Conservation (phyloP, 257 asterid species). For the Voacanga thouarsii region DNA sequence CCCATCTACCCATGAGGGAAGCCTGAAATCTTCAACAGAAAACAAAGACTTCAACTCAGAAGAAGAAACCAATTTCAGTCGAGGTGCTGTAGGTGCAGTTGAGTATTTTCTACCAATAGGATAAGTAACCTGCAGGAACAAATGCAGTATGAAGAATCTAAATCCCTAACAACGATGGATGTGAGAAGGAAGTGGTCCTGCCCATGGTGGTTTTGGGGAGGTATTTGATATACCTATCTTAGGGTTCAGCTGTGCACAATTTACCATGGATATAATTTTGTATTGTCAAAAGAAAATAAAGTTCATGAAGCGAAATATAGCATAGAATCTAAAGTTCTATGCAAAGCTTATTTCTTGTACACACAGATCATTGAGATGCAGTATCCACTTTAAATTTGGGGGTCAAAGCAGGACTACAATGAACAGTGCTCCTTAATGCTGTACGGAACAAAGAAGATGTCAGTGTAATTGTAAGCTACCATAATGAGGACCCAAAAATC, state of each 20-base stretch:
- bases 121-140: conserved; percentile 59
- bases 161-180: not conserved
- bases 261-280: not conserved
- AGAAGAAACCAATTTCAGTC: conserved; percentile 77
- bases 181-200: not conserved
- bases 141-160: conserved; percentile 2
- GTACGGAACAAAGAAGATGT: not conserved
- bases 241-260: not conserved
- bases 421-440: not conserved
- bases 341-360: not conserved
- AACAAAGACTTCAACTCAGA: conserved; percentile 71
- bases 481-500: not conserved
- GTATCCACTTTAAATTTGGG: not conserved
- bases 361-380: not conserved
- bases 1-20: conserved; percentile 93
- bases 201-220: not conserved
- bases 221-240: not conserved
- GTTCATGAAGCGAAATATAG: not conserved
- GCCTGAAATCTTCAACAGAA: conserved; percentile 83
- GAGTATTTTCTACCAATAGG: conserved; percentile 71
- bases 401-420: not conserved
- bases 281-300: not conserved
- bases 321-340: not conserved
- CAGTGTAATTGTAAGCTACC: not conserved
- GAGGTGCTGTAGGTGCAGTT: conserved; percentile 60